A percentile compares a stretch with the other conserved stretches of the same genome.
Evolutionary conservation across 352 stramenopile species (phyloP).

Genomic region (Phytopythium boreale): DNA sequence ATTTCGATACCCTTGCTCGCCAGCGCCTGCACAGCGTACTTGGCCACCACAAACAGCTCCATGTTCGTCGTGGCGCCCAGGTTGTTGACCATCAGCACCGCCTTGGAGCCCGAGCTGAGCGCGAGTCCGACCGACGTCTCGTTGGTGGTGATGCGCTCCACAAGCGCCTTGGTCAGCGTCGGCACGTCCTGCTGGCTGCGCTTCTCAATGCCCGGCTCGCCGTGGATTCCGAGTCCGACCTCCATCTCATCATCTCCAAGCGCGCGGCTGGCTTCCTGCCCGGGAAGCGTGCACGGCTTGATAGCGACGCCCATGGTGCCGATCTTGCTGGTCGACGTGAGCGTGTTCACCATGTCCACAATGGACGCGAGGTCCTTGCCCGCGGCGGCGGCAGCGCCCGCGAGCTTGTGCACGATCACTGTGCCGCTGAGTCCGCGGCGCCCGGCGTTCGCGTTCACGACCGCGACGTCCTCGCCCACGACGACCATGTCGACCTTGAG

Average conservation of each 20-base stretch:
- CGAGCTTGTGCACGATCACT: conserved; percentile 97
- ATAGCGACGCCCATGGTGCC: conserved; percentile 95
- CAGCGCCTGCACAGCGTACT: conserved; percentile 69
- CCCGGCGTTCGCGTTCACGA: conserved; percentile 94
- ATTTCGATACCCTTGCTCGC: conserved; percentile 61
- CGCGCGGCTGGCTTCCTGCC: conserved; percentile 63
- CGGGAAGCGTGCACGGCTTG: conserved; percentile 93
- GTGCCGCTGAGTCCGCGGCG: conserved; percentile 95
- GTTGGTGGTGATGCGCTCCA: conserved; percentile 48
- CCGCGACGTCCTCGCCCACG: conserved; percentile 92
- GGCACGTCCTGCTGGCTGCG: conserved; percentile 51
- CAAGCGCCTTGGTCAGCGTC: conserved; percentile 42
- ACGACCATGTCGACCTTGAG: conserved; percentile 93
- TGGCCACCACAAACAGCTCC: conserved; percentile 94
- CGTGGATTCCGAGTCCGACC: conserved; percentile 96
- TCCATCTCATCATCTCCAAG: conserved; percentile 83
- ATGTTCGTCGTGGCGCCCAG: conserved; percentile 93
- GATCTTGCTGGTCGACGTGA: conserved; percentile 65
- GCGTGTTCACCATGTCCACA: conserved; percentile 56
- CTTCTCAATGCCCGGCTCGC: conserved; percentile 83
- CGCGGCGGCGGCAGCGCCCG: conserved; percentile 84
- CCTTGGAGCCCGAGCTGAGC: conserved; percentile 31
- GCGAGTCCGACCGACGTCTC: conserved; percentile 35
- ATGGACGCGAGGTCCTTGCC: conserved; percentile 78
- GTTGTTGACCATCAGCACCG: conserved; percentile 95